These are phyloP conservation scores for Paecilomyces fulvus DNA, from an alignment of 2,329 filamentous ascomycete species.

Conservation along the genomic window DNA sequence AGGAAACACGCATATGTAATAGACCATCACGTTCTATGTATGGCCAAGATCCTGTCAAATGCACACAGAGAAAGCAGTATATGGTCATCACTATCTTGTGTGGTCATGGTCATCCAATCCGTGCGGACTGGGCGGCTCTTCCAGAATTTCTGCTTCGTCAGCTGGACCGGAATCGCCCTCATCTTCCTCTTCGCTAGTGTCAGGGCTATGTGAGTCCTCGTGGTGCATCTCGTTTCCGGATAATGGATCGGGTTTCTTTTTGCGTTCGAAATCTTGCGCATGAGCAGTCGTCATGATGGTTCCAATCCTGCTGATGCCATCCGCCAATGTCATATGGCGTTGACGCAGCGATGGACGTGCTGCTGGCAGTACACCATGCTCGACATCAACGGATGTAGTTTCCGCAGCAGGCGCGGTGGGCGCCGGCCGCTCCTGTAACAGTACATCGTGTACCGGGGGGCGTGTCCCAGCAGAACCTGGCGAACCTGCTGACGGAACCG, in stretches of 20 bases:
- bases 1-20: too few relatives aligned
- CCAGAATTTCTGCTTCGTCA: neutral
- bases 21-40: too few relatives aligned
- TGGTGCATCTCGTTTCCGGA: slow-evolving; percentile 25
- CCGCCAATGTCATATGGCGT: slow-evolving; percentile 16
- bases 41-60: too few relatives aligned
- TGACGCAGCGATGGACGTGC: slow-evolving; percentile 19
- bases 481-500: slow-evolving; percentile 26
- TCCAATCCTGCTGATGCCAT: slow-evolving; percentile 46
- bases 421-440: slow-evolving; percentile 17
- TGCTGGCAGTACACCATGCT: slow-evolving; percentile 12
- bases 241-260: slow-evolving; percentile 45
- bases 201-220: slow-evolving; percentile 23
- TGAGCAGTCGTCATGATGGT: slow-evolving; percentile 76
- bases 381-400: slow-evolving; percentile 17
- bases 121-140: slow-evolving; percentile 2
- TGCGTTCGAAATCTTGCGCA: slow-evolving; percentile 85
- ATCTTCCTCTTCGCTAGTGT: slow-evolving; percentile 31
- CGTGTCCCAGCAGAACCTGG: slow-evolving; percentile 9
- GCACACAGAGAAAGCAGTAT: neutral
- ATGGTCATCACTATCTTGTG: neutral
- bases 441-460: slow-evolving; percentile 12
- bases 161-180: slow-evolving; percentile 22
- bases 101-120: neutral
- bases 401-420: slow-evolving; percentile 12